phyloP scores from a whole-genome alignment of 495 filamentous ascomycete species.

The Barbatosphaeria neglecta region DNA sequence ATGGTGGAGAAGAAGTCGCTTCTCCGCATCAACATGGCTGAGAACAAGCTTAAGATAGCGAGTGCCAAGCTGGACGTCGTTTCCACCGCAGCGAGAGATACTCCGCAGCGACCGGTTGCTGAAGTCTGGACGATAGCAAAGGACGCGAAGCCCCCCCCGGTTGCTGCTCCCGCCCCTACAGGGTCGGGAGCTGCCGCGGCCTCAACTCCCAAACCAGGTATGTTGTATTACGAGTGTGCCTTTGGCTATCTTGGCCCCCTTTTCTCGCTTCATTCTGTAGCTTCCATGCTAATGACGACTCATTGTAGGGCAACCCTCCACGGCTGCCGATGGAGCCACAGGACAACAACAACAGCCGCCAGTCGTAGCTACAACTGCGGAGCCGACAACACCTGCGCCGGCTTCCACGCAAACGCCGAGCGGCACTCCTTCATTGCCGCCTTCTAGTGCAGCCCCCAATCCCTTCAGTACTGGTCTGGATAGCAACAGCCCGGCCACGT shows the following conservation, averaged over 20 bases:
- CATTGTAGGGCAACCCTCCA: not conserved
- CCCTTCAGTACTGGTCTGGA: conserved; percentile 4
- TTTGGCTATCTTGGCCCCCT: not conserved
- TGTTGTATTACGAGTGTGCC: not conserved
- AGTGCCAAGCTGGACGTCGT: conserved; percentile 68
- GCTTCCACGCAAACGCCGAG: not conserved
- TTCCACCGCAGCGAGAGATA: conserved; percentile 67
- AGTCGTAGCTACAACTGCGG: not conserved
- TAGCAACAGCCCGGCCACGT: not conserved
- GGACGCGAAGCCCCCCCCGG: conserved; percentile 48
- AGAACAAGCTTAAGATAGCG: conserved; percentile 51
- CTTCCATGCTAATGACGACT: too few species aligned
- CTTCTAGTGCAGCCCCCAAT: not conserved
- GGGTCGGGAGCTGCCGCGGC: conserved; percentile 17
- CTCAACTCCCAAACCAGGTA: conserved; percentile 18
- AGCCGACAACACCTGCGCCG: not conserved
- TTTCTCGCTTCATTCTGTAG: too few species aligned
- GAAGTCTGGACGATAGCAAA: conserved; percentile 81
- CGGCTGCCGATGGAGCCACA: conserved; percentile 14
- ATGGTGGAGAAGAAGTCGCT: conserved; percentile 53
- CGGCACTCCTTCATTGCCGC: not conserved
- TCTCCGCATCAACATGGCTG: conserved; percentile 68
- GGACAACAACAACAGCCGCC: too few species aligned
- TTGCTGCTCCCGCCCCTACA: conserved; percentile 20
- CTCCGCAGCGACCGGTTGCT: conserved; percentile 63